A percentile compares a stretch with the other conserved stretches of the same genome.
Conservation (phyloP, 2,329 filamentous ascomycete genomes). For the Pseudogymnoascus destructans region DNA sequence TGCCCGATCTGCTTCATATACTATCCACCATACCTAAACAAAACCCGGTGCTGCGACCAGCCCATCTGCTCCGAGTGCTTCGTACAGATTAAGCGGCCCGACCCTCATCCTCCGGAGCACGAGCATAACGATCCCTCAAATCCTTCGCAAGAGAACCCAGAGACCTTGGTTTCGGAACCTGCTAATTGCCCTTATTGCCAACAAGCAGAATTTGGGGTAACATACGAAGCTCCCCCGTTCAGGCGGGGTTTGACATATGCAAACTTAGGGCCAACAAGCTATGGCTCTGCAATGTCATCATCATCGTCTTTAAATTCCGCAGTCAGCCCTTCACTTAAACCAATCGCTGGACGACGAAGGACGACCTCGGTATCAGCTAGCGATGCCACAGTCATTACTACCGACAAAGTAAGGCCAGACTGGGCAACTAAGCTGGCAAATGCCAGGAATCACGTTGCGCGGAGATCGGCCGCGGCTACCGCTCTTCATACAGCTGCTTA, state of each 20-base stretch:
- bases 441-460: constrained; percentile 71
- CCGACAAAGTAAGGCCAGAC: constrained; percentile 82
- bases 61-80: constrained; percentile 97
- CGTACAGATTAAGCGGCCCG: constrained; percentile 91
- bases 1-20: constrained; percentile 96
- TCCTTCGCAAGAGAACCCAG: constrained; percentile 28
- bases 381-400: constrained; percentile 78
- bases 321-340: constrained; percentile 14
- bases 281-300: constrained; percentile 70
- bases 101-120: constrained; percentile 81
- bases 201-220: constrained; percentile 91
- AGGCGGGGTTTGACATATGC: constrained; percentile 67
- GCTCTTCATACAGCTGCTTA: constrained; percentile 92
- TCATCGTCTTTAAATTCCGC: constrained; percentile 61
- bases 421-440: constrained; percentile 83
- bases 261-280: constrained; percentile 34
- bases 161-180: constrained; percentile 76
- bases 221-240: constrained; percentile 81
- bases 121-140: constrained; percentile 24
- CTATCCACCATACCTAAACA: constrained; percentile 89
- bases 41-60: constrained; percentile 89
- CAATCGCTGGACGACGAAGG: constrained; percentile 35
- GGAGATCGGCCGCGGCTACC: constrained; percentile 82
- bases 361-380: constrained; percentile 66
- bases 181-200: constrained; percentile 92